A percentile compares a stretch with the other conserved stretches of the same genome.
phyloP scores from a whole-genome alignment of 257 asterid species.

The Ligustrum vulgare region DNA sequence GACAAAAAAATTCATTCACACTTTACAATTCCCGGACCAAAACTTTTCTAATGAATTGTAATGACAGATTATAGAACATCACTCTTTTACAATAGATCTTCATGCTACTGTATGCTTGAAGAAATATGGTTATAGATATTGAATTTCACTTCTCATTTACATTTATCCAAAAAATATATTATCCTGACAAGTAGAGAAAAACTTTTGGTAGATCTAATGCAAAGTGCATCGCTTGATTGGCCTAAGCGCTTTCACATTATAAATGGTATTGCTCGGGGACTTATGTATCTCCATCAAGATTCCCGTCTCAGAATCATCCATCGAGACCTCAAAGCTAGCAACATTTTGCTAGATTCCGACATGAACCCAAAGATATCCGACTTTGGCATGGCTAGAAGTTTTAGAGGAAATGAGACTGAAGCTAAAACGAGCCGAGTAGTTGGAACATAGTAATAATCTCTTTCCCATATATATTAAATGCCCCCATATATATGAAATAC shows the following conservation, averaged over 20 bases:
- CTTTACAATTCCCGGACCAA: no score
- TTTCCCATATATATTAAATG: no score
- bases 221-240: slow-evolving; percentile 39
- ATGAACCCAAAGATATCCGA: slow-evolving; percentile 62
- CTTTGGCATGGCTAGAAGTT: slow-evolving; percentile 52
- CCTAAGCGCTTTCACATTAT: slow-evolving; percentile 39
- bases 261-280: slow-evolving; percentile 43
- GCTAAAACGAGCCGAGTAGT: slow-evolving; percentile 2
- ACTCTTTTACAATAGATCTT: no score
- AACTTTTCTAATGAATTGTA: no score
- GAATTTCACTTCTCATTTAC: no score
- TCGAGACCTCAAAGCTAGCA: slow-evolving; percentile 58
- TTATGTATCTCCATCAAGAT: slow-evolving; percentile 52
- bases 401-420: slow-evolving; percentile 43
- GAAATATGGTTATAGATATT: no score
- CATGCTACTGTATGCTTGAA: no score
- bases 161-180: no score
- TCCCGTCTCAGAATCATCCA: slow-evolving; percentile 43
- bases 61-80: background rate
- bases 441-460: background rate
- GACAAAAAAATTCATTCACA: background rate
- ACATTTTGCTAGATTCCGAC: slow-evolving; percentile 45
- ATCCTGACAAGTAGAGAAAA: no score
- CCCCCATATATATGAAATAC: background rate
- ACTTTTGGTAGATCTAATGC: slow-evolving; percentile 25